Evolutionary conservation across 129 eudicot genomes (phyloP).

Genomic region (Logfia minima): DNA sequence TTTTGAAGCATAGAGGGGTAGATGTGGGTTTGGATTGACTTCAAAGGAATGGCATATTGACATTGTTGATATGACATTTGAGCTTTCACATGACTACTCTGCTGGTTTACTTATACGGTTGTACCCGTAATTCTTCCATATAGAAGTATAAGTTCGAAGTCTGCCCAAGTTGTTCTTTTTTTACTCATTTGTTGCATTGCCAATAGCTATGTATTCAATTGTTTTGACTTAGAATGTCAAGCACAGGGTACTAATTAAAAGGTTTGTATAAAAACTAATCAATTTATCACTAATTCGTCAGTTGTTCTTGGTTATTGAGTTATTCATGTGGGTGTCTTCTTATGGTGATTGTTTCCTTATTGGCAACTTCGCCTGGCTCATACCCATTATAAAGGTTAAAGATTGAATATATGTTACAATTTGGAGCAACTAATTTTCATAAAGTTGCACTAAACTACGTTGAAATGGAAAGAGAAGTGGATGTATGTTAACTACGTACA

Average conservation of each 20-base stretch:
- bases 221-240: background rate
- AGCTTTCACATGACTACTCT: background rate
- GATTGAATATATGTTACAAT: no score
- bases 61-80: background rate
- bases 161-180: background rate
- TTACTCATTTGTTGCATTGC: background rate
- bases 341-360: background rate
- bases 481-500: no score
- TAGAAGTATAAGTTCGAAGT: background rate
- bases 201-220: background rate
- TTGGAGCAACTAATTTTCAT: no score
- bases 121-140: background rate
- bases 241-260: background rate
- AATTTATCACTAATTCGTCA: background rate
- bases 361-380: background rate
- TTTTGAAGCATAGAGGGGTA: slow-evolving; percentile 45
- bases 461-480: no score
- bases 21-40: slow-evolving; percentile 39
- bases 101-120: background rate
- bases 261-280: background rate
- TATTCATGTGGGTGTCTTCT: background rate
- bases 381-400: no score
- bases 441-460: no score
- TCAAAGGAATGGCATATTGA: background rate
- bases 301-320: background rate